Evolutionary conservation across 768 basidiomycete species (phyloP).

Genomic region (Rubroboletus satanas): DNA sequence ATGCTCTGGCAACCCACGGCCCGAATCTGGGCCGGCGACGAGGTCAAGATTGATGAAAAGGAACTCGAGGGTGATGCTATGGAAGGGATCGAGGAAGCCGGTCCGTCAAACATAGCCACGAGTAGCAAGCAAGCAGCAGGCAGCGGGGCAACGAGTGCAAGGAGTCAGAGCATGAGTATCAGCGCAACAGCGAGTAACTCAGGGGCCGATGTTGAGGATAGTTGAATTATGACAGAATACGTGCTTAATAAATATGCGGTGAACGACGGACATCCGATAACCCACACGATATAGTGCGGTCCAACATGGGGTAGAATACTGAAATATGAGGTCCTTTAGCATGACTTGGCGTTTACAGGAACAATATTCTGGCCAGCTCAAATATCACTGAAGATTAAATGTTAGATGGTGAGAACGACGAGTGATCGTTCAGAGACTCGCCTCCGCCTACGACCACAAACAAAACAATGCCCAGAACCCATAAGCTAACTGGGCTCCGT

Average conservation of each 20-base stretch:
- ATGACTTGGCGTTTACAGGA: slow-evolving; percentile 44
- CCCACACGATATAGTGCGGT: neutral
- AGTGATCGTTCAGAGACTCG: slow-evolving; percentile 32
- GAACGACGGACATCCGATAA: slow-evolving; percentile 9
- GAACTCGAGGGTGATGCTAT: slow-evolving; percentile 80
- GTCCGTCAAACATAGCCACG: slow-evolving; percentile 17
- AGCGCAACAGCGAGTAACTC: slow-evolving; percentile 49
- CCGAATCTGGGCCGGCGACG: slow-evolving; percentile 90
- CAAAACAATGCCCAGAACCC: slow-evolving; percentile 68
- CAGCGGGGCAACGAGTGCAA: slow-evolving; percentile 39
- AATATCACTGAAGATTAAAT: slow-evolving; percentile 55
- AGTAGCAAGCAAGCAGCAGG: slow-evolving; percentile 16
- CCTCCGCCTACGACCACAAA: slow-evolving; percentile 83
- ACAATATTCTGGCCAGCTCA: slow-evolving; percentile 62
- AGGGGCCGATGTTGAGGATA: slow-evolving; percentile 45
- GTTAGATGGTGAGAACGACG: slow-evolving; percentile 5
- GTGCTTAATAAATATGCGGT: slow-evolving; percentile 9
- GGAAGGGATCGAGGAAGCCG: slow-evolving; percentile 61
- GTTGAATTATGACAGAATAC: slow-evolving; percentile 15
- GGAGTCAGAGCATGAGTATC: slow-evolving; percentile 60
- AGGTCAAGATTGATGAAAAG: slow-evolving; percentile 77
- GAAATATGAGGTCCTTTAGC: neutral
- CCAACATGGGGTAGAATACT: neutral
- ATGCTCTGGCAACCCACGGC: slow-evolving; percentile 98
- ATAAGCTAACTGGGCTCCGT: slow-evolving; percentile 69